Conservation (phyloP, 31 red algal species). For the Asparagopsis taxiformis region DNA sequence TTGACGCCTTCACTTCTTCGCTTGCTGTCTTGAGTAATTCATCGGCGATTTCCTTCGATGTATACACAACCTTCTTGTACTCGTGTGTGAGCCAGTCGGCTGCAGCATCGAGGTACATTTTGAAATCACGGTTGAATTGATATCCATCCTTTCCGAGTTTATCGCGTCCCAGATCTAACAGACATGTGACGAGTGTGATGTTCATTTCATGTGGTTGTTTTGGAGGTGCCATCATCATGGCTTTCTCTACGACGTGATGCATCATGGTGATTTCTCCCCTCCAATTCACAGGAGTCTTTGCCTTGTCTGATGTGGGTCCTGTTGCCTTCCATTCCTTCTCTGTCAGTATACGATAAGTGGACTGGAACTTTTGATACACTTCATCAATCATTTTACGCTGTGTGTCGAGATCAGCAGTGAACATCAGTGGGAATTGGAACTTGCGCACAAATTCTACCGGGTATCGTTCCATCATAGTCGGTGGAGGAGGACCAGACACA, state of each 20-base stretch:
- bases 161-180: constrained; percentile 54
- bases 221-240: constrained; percentile 55
- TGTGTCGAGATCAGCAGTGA: constrained; percentile 29
- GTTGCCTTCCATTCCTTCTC: constrained; percentile 35
- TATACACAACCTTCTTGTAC: constrained; percentile 73
- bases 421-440: constrained; percentile 37
- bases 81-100: constrained; percentile 55
- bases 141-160: constrained; percentile 25
- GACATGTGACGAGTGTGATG: constrained; percentile 75
- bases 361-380: constrained; percentile 34
- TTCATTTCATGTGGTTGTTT: constrained; percentile 56
- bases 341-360: constrained; percentile 21
- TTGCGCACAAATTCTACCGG: constrained; percentile 65
- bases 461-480: constrained; percentile 39
- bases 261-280: constrained; percentile 48
- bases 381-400: constrained; percentile 62
- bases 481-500: constrained; percentile 13
- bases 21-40: constrained; percentile 45
- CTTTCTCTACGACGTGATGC: constrained; percentile 50
- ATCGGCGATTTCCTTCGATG: constrained; percentile 41
- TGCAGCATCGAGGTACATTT: constrained; percentile 65
- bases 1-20: constrained; percentile 41
- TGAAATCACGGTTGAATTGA: constrained; percentile 46
- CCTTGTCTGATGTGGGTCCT: constrained; percentile 11
- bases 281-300: constrained; percentile 28